A percentile compares a stretch with the other conserved stretches of the same genome.
Evolutionary conservation across 768 basidiomycete genomes (phyloP).

Genomic region (Leccinum olivaceopallidum): DNA sequence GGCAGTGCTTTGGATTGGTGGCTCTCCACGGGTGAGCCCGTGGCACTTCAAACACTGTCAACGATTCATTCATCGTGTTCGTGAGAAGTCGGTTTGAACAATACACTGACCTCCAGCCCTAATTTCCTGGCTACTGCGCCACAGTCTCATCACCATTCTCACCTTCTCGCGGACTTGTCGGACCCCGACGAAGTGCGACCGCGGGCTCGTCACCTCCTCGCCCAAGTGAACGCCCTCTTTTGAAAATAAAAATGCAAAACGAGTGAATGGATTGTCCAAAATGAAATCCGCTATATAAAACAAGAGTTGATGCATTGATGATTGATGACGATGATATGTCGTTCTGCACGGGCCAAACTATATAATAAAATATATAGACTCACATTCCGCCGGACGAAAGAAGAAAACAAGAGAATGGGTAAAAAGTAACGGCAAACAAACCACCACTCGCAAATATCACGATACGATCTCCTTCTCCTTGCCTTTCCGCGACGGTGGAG

Average conservation of each 20-base stretch:
- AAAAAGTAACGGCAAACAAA: neutral
- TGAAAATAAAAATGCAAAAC: slow-evolving; percentile 6
- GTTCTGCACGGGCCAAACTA: neutral
- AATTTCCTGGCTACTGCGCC: too few relatives aligned
- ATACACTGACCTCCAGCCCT: too few relatives aligned
- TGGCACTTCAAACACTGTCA: too few relatives aligned
- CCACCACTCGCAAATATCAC: slow-evolving; percentile 4
- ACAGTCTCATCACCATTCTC: neutral
- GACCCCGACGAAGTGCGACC: neutral
- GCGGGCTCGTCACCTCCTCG: neutral
- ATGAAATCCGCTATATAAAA: slow-evolving; percentile 17
- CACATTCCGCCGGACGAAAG: slow-evolving; percentile 4
- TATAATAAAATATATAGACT: neutral
- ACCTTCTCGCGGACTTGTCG: slow-evolving; percentile 13
- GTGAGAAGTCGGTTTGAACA: too few relatives aligned
- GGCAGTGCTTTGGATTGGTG: too few relatives aligned
- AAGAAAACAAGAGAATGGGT: neutral
- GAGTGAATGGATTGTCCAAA: slow-evolving; percentile 19
- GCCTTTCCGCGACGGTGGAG: slow-evolving; percentile 46
- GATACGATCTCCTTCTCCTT: slow-evolving; percentile 42
- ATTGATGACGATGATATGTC: neutral
- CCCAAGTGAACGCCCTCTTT: neutral
- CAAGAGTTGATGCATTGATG: slow-evolving; percentile 14
- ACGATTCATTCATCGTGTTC: too few relatives aligned
- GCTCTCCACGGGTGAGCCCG: too few relatives aligned